Evolutionary conservation across 2,329 filamentous ascomycete genomes (phyloP).

Genomic region (Sporothrix variecibatus): DNA sequence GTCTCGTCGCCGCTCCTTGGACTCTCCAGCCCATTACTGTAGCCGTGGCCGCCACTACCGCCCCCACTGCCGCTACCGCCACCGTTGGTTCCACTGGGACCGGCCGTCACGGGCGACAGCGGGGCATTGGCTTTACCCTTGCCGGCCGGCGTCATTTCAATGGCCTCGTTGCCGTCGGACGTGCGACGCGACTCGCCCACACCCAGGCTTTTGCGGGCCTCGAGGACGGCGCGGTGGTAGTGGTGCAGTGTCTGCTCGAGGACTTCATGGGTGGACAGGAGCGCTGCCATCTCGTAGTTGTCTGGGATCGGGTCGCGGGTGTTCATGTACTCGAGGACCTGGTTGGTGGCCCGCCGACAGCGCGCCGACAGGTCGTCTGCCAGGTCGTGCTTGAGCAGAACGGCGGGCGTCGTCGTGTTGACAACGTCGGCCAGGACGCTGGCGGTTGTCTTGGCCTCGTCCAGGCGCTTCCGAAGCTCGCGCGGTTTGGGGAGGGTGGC

Average conservation of each 20-base stretch:
- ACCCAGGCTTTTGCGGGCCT: slow-evolving; percentile 59
- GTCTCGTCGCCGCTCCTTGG: background rate
- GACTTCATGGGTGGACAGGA: slow-evolving; percentile 95
- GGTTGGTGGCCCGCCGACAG: slow-evolving; percentile 76
- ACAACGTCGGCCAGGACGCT: slow-evolving; percentile 91
- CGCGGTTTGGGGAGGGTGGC: slow-evolving; percentile 63
- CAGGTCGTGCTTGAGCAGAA: slow-evolving; percentile 81
- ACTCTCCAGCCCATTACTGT: background rate
- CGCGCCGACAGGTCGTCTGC: slow-evolving; percentile 89
- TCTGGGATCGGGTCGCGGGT: slow-evolving; percentile 78
- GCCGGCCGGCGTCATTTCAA: slow-evolving; percentile 28
- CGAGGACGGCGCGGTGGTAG: slow-evolving; percentile 78
- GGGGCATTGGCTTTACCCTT: slow-evolving; percentile 36
- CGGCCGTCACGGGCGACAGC: slow-evolving; percentile 17
- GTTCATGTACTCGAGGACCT: slow-evolving; percentile 83
- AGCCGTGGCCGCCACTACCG: background rate
- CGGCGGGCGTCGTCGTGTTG: slow-evolving; percentile 75
- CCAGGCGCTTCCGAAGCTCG: slow-evolving; percentile 79
- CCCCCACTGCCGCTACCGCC: background rate
- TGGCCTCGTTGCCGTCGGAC: slow-evolving; percentile 35
- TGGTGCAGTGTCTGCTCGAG: slow-evolving; percentile 79
- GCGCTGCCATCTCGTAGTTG: slow-evolving; percentile 87
- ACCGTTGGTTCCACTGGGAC: slow-evolving; percentile 28
- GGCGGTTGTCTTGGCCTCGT: slow-evolving; percentile 87
- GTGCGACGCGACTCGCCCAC: slow-evolving; percentile 37